Evolutionary conservation across 768 basidiomycete species (phyloP), one percentile per base, ranked within the genome.

Genomic region (Xanthoconium stramineum): DNA sequence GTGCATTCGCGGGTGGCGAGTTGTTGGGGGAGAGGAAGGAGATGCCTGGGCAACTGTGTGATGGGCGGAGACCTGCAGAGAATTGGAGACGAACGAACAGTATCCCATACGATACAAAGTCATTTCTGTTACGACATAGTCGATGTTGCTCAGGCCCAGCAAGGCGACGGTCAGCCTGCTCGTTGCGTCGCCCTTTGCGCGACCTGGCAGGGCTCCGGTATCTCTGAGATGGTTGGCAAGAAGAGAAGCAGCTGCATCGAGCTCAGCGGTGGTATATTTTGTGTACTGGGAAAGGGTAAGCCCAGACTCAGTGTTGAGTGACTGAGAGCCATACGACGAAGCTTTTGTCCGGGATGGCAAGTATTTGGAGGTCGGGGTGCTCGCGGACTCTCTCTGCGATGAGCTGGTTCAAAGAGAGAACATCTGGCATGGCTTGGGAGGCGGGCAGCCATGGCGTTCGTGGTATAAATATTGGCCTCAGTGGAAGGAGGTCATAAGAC

Each of bases 11-110:
- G 6, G 73, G 65, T 0, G 76, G 70, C 0, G 79, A 80, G 63
- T 81, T 82, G 58, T 77, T 73, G 6, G 75, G 69, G 6, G 77
- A 78, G 6, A 77, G 65, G 10, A 75, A 70, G 38, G 75, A 74
- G 1, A 71, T 65, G 11, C 59, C 60, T 69, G 28, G 15, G n/a
- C 36, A 19, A 50, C 1, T 12, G 17, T 28, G 12, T 51, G 30
- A 55, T 29, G 35, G 35, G 14, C 6, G 2, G 46, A 8, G 11
- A 2, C 6, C 5, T 9, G 9, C 8, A 19, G 35, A 43, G 1
- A 3, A 46, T 12, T 3, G 17, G 20, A 43, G 17, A 50, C 3
- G 28, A 17, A 66, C 67, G 48, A 37, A 69, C 69, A 70, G 50
- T 69, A 69, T 9, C 68, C 69, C 69, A 70, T 69, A 17, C 69